Evolutionary conservation across 192 early-diverging fungal genomes (phyloP).

Genomic region (Umbelopsis sp.): DNA sequence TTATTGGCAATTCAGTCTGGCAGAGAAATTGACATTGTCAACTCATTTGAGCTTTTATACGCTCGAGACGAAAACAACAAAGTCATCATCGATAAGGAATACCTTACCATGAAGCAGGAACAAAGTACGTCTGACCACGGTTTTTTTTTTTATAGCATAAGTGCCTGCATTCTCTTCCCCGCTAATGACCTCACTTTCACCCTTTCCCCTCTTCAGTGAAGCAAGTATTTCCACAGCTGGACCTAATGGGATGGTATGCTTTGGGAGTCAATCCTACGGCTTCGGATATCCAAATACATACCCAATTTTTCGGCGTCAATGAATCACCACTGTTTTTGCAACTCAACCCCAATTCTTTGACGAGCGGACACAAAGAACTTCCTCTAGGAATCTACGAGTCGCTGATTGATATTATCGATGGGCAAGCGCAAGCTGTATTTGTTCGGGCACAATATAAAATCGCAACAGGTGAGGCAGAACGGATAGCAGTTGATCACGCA

Average conservation of each 20-base stretch:
- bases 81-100: constrained; percentile 59
- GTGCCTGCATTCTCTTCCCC: no score
- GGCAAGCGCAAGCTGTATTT: constrained; percentile 62
- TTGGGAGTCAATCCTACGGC: constrained; percentile 63
- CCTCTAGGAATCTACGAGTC: constrained; percentile 83
- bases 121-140: constrained; percentile 60
- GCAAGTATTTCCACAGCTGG: constrained; percentile 82
- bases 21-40: constrained; percentile 82
- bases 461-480: constrained; percentile 84
- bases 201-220: constrained; percentile 48
- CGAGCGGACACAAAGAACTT: constrained; percentile 57
- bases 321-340: constrained; percentile 78
- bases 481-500: constrained; percentile 87
- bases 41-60: constrained; percentile 79
- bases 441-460: constrained; percentile 69
- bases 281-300: constrained; percentile 68
- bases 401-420: constrained; percentile 64
- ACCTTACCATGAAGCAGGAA: constrained; percentile 73
- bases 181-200: no score
- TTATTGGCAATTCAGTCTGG: constrained; percentile 75
- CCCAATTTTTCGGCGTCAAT: constrained; percentile 76
- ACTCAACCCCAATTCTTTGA: constrained; percentile 58
- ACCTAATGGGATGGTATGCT: constrained; percentile 87
- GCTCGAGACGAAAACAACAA: constrained; percentile 37
- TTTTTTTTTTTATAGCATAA: neutral